Evolutionary conservation across 1,284 basidiomycete genomes (phyloP).

Genomic region (Cutaneotrichosporon sp.): DNA sequence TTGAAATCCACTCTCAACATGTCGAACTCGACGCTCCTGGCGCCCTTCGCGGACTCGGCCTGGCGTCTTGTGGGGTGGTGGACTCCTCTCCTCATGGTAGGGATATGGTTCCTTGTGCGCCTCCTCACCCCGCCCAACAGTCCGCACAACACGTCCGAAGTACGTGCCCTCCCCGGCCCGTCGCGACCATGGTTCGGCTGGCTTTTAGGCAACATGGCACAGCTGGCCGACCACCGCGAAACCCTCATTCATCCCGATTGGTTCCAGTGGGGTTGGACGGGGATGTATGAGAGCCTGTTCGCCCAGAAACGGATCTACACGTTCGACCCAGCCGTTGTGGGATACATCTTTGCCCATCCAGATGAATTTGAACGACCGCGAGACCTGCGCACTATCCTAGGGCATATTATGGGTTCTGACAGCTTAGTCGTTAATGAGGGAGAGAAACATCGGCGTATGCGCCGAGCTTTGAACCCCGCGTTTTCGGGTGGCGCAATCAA

Average conservation of each 20-base stretch:
- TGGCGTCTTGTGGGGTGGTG: neutral
- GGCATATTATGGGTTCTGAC: slow-evolving; percentile 41
- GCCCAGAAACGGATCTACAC: slow-evolving; percentile 58
- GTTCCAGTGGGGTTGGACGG: slow-evolving; percentile 26
- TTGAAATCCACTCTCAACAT: neutral
- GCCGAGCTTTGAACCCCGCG: slow-evolving; percentile 53
- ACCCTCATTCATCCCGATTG: neutral
- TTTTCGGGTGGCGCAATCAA: slow-evolving; percentile 46
- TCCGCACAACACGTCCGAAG: slow-evolving; percentile 4
- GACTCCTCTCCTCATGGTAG: neutral
- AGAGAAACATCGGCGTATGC: slow-evolving; percentile 57
- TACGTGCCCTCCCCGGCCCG: slow-evolving; percentile 20
- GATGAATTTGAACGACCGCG: slow-evolving; percentile 68
- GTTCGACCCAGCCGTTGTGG: slow-evolving; percentile 62
- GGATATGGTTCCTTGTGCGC: neutral
- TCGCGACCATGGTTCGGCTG: slow-evolving; percentile 1
- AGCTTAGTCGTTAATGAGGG: slow-evolving; percentile 51
- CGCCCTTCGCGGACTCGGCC: neutral
- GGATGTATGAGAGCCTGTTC: slow-evolving; percentile 32
- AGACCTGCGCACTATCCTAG: slow-evolving; percentile 61
- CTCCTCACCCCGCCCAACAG: neutral
- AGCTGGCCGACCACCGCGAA: slow-evolving; percentile 7
- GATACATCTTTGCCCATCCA: slow-evolving; percentile 62
- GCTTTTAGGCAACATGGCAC: slow-evolving; percentile 16
- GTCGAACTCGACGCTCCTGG: neutral